Percentiles rank a stretch among this genome's conserved stretches.
Evolutionary conservation across 2,329 filamentous ascomycete species (phyloP).

Genomic region (Trichophyton mentagrophytes): DNA sequence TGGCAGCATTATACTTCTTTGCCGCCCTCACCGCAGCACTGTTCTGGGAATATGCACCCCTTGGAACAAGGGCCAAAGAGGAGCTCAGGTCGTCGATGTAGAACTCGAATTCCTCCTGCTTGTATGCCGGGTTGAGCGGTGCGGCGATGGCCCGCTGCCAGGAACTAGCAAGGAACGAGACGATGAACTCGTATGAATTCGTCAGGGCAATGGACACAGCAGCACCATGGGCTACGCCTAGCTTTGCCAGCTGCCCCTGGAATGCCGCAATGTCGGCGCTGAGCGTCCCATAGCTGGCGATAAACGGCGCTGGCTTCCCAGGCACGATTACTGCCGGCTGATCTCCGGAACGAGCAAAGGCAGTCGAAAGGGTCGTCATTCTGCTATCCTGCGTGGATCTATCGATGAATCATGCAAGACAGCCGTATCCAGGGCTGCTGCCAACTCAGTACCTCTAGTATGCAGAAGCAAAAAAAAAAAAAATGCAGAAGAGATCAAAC

Average conservation of each 20-base stretch:
- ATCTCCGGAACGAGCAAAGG: conserved; percentile 41
- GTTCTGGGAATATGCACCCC: conserved; percentile 52
- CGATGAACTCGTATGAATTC: conserved; percentile 80
- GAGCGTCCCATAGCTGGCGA: conserved; percentile 58
- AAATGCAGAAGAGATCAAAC: not conserved
- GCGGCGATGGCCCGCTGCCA: conserved; percentile 75
- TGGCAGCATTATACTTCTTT: conserved; percentile 65
- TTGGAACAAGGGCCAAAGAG: conserved; percentile 61
- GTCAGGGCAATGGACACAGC: conserved; percentile 72
- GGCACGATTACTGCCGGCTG: conserved; percentile 61
- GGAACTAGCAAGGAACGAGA: conserved; percentile 73
- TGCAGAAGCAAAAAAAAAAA: not conserved
- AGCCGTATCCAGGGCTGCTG: not conserved
- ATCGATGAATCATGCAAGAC: not conserved
- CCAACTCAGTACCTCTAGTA: not conserved
- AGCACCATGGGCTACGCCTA: conserved; percentile 56
- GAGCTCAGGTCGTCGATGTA: conserved; percentile 82
- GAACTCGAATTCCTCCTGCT: conserved; percentile 82
- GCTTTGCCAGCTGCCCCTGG: conserved; percentile 62
- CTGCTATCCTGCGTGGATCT: conserved; percentile 9
- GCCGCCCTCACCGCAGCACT: conserved; percentile 64
- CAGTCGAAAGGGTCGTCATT: conserved; percentile 47
- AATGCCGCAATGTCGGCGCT: conserved; percentile 54
- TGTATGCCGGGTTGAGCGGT: conserved; percentile 78
- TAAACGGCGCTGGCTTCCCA: conserved; percentile 47